phyloP scores from a whole-genome alignment of 2,329 filamentous ascomycete species.

The Aspergillus unguis region DNA sequence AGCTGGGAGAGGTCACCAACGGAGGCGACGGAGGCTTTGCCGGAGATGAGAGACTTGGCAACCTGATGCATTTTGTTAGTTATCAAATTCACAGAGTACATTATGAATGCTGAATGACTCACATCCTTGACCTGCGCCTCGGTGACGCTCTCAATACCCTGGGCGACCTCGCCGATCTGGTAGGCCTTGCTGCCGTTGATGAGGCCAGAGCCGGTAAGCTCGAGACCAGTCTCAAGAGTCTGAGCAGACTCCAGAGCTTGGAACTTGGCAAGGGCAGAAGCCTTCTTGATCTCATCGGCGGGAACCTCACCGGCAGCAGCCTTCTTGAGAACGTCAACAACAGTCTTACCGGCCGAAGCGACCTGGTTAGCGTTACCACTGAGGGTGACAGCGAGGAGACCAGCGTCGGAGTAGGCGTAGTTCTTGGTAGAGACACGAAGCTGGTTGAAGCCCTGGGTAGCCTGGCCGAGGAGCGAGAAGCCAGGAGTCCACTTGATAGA shows the following conservation, averaged over 20 bases:
- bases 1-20: slow-evolving; percentile 90
- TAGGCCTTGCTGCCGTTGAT: slow-evolving; percentile 78
- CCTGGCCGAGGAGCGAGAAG: slow-evolving; percentile 86
- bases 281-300: slow-evolving; percentile 87
- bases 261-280: slow-evolving; percentile 90
- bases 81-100: neutral
- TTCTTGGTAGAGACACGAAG: slow-evolving; percentile 72
- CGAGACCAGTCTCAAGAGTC: slow-evolving; percentile 70
- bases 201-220: slow-evolving; percentile 79
- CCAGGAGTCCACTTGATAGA: slow-evolving; percentile 94
- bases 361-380: slow-evolving; percentile 71
- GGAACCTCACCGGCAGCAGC: slow-evolving; percentile 71
- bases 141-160: slow-evolving; percentile 76
- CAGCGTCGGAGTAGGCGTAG: slow-evolving; percentile 87
- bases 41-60: slow-evolving; percentile 81
- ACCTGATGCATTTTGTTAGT: slow-evolving; percentile 54
- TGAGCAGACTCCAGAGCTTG: slow-evolving; percentile 79
- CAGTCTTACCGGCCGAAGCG: slow-evolving; percentile 68
- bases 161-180: slow-evolving; percentile 75
- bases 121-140: slow-evolving; percentile 82
- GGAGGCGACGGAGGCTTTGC: slow-evolving; percentile 82
- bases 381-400: slow-evolving; percentile 80
- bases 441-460: slow-evolving; percentile 62
- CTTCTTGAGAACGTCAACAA: slow-evolving; percentile 78
- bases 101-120: slow-evolving; percentile 41